Percentiles rank a stretch among this genome's conserved stretches.
Evolutionary conservation across 352 stramenopile species (phyloP).

Genomic region (Globisporangium paroecandrum): DNA sequence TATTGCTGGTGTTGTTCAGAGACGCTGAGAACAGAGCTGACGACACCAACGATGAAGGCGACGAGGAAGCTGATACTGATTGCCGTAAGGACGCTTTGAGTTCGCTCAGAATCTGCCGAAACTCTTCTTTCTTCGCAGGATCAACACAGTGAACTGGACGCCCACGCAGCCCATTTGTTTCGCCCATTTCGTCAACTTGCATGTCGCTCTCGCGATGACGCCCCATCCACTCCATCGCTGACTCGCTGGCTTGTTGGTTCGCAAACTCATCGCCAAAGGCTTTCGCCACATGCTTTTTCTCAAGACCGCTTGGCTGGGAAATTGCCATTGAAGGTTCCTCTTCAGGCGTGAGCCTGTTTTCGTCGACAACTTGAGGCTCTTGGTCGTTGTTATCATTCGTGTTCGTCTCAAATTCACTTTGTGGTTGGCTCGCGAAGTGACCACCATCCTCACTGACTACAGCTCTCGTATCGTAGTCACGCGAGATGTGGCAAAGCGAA

Average conservation of each 20-base stretch:
- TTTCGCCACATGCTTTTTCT: background rate
- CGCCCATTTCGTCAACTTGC: background rate
- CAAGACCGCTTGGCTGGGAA: background rate
- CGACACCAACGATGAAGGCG: slow-evolving; percentile 2
- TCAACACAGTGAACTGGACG: slow-evolving; percentile 8
- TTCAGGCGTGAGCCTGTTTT: background rate
- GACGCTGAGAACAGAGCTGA: background rate
- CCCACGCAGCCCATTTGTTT: background rate
- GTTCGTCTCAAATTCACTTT: background rate
- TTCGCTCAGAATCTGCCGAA: slow-evolving; percentile 38
- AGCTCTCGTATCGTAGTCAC: background rate
- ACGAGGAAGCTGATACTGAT: background rate
- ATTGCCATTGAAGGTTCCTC: background rate
- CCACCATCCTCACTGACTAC: background rate
- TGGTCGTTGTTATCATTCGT: background rate
- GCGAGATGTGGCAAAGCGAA: background rate
- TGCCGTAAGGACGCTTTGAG: slow-evolving; percentile 45
- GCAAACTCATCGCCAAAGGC: background rate
- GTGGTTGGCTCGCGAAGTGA: background rate
- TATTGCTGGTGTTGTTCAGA: background rate
- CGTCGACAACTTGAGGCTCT: background rate
- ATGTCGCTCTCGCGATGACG: background rate
- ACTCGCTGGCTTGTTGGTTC: background rate
- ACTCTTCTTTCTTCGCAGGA: slow-evolving; percentile 34
- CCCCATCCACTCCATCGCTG: background rate